Conservation (phyloP, 1,284 basidiomycete genomes). For the Ganoderma sinense region DNA sequence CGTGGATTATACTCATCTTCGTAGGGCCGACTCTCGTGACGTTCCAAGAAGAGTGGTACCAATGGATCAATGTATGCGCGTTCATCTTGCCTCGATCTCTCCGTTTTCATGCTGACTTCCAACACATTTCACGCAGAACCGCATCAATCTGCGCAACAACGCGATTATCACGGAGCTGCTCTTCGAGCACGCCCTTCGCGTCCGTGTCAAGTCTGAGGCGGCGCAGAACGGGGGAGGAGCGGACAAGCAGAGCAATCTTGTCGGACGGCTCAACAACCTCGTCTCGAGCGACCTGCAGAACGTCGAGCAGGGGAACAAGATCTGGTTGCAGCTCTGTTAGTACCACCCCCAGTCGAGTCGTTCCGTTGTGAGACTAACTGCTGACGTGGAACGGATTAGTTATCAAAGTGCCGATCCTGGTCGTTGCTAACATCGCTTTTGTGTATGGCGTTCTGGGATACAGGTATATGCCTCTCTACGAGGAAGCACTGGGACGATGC, state of each 20-base stretch:
- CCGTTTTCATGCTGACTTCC: neutral
- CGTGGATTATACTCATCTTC: constrained; percentile 72
- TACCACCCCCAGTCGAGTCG: neutral
- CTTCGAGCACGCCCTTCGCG: constrained; percentile 62
- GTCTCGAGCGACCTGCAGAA: constrained; percentile 46
- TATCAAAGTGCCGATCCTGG: constrained; percentile 44
- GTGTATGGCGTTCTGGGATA: constrained; percentile 56
- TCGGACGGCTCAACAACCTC: constrained; percentile 58
- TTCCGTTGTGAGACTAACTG: neutral
- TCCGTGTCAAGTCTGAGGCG: constrained; percentile 53
- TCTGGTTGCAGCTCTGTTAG: constrained; percentile 37
- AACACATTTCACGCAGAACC: constrained; percentile 34
- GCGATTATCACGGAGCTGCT: constrained; percentile 62
- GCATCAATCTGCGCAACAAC: constrained; percentile 50
- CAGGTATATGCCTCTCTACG: constrained; percentile 39
- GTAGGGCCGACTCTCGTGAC: constrained; percentile 58
- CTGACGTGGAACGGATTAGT: constrained; percentile 36
- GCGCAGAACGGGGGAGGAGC: constrained; percentile 14
- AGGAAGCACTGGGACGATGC: neutral
- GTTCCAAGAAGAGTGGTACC: constrained; percentile 54
- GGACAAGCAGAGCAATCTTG: constrained; percentile 44
- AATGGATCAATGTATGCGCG: constrained; percentile 51
- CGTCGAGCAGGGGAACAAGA: constrained; percentile 43
- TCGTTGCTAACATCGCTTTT: constrained; percentile 46
- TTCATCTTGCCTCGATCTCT: constrained; percentile 3